These are phyloP conservation scores for Chlorociboria aeruginascens DNA, from an alignment of 495 filamentous ascomycete species.

Conservation along the genomic window DNA sequence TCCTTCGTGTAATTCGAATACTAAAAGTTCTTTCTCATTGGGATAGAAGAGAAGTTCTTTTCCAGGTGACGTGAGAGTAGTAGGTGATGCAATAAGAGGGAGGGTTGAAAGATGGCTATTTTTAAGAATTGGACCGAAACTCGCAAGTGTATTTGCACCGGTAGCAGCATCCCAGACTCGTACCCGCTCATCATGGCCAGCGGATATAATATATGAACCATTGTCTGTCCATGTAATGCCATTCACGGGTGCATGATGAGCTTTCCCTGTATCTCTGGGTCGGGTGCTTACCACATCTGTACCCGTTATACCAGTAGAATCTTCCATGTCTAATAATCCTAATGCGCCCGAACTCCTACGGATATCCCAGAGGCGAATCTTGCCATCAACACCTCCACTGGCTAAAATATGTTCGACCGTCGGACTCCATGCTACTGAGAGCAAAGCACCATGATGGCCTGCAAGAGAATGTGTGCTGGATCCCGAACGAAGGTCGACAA, in stretches of 20 bases:
- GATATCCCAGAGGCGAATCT: conserved; percentile 75
- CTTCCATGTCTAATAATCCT: conserved; percentile 68
- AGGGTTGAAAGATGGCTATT: conserved; percentile 55
- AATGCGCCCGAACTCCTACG: conserved; percentile 60
- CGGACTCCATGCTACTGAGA: conserved; percentile 72
- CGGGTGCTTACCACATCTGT: conserved; percentile 37
- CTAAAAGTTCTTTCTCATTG: conserved; percentile 65
- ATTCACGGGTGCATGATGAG: conserved; percentile 70
- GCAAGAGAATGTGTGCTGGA: conserved; percentile 64
- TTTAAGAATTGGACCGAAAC: conserved; percentile 67
- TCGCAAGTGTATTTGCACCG: conserved; percentile 72
- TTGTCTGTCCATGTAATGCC: conserved; percentile 73
- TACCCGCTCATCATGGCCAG: conserved; percentile 70
- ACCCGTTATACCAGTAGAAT: conserved; percentile 49
- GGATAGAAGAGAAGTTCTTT: conserved; percentile 61
- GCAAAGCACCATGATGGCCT: conserved; percentile 58
- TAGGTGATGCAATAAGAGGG: conserved; percentile 49
- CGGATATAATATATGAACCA: conserved; percentile 60
- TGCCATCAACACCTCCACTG: conserved; percentile 65
- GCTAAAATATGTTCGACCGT: conserved; percentile 66
- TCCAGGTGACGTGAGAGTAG: conserved; percentile 32
- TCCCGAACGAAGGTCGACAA: conserved; percentile 74
- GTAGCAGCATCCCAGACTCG: conserved; percentile 72
- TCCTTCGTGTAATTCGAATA: conserved; percentile 65
- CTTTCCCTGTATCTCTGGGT: conserved; percentile 37